Evolutionary conservation across 2,329 filamentous ascomycete genomes (phyloP).

Genomic region (Akanthomyces lecanii): DNA sequence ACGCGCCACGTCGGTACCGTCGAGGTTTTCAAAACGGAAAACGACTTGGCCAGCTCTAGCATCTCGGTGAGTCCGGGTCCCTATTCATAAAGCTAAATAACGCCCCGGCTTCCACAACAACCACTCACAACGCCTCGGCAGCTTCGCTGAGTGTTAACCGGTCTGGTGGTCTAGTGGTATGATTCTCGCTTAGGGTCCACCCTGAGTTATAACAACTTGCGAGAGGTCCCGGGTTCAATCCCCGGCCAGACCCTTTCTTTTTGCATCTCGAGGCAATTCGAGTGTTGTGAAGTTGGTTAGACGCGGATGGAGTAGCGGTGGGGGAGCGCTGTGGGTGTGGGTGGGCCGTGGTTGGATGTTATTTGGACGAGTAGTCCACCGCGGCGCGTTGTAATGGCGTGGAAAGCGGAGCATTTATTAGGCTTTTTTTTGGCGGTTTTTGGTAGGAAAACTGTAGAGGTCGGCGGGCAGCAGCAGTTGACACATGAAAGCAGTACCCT

Average conservation of each 20-base stretch:
- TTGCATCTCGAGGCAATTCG: conserved; percentile 1
- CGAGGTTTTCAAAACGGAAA: too few relatives aligned
- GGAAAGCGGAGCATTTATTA: neutral
- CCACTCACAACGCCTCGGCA: neutral
- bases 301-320: too few relatives aligned
- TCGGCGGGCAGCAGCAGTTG: neutral
- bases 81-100: conserved; percentile 8
- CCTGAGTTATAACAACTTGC: conserved; percentile 32
- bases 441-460: neutral
- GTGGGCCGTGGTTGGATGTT: neutral
- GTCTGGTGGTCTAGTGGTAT: conserved; percentile 63
- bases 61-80: too few relatives aligned
- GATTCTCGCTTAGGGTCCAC: conserved; percentile 64
- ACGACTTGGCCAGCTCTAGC: too few relatives aligned
- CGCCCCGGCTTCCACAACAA: neutral
- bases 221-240: conserved; percentile 46
- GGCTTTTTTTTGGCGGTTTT: neutral
- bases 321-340: neutral
- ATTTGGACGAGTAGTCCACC: too few relatives aligned
- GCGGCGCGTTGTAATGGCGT: neutral
- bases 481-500: neutral
- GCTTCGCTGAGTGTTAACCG: conserved; percentile 17
- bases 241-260: conserved; percentile 40
- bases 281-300: neutral
- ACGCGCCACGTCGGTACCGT: too few relatives aligned